Evolutionary conservation across 1,284 basidiomycete species (phyloP), one percentile per base, ranked within the genome.

Genomic region (Earliella scabrosa): DNA sequence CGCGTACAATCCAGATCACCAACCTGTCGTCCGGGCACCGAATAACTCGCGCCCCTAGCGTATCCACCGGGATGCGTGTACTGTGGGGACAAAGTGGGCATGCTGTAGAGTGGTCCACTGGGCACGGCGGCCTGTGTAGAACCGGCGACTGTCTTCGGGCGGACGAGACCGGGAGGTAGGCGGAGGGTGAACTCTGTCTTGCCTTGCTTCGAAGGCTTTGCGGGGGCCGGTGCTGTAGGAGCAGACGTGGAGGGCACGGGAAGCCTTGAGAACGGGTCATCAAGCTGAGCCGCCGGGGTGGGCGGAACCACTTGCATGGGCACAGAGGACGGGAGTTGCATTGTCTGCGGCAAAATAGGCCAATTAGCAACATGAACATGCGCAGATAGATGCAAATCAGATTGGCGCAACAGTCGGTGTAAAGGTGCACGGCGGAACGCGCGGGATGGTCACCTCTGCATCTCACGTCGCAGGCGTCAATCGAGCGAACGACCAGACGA

Each of bases 21-120:
- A 23, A 63, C 63, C 59, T 51, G 61, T 46, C 52, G 52, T 1
- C 58, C 59, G 3, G 65, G 63, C 1, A 64, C 52, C 2, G 65
- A 64, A 31, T 56, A 59, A 38, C 61, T 62, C 14, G 50, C 21
- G 4, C 20, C 26, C 11, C 62, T 34, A 23, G 45, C 45, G 40
- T 47, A 53, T 29, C 43, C 53, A 26, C 48, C 48, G 18, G 60
- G 45, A 38, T 56, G 50, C 26, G 60, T 48, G 39, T 58, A 52
- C 31, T 61, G 50, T 2, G 56, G 54, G 1, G 61, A 65, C 9
- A 61, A 36, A 13, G 61, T 63, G 3, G 61, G 63, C 59, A 64
- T 56, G 41, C 63, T 64, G 52, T 55, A 53, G 38, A 61, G n/a
- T 4, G 59, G 51, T 29, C 54, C 54, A 39, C 38, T n/a, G 35